Evolutionary conservation across 163 green algal species (phyloP), one percentile per base, ranked within the genome.

Genomic region (Smithsoniella earleae): DNA sequence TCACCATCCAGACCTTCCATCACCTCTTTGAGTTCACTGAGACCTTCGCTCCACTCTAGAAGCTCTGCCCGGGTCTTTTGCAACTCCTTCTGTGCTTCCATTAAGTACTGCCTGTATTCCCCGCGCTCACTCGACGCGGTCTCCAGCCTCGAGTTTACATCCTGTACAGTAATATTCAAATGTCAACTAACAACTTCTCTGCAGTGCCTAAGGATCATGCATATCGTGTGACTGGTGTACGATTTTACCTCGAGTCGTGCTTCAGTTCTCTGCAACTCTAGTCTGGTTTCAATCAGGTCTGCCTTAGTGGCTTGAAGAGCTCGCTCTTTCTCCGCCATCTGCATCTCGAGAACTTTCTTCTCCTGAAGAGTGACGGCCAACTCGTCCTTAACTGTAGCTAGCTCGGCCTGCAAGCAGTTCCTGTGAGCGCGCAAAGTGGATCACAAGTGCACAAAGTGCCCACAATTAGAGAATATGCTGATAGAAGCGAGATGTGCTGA

Each of bases 41-140:
- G 58, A 34, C 58, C 58, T 33, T 69, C 58, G 58, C 58, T 69
- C 58, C 58, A 69, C 58, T 69, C 58, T 18, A 69, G 58, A n/a
- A 69, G 58, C 58, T 69, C 58, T 36, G 31, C 20, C 10, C 58
- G 20, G 1, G 58, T 69, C n/a, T 69, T 30, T 1, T 69, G 58
- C n/a, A 69, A 31, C 58, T 69, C 58, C 58, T 69, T 30, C 58
- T 69, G 58, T 16, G 58, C 58, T 33, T 69, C 58, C 16, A 69
- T 30, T 16, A 69, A 31, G 58, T 69, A 69, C 25, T 69, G 58
- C 58, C 58, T 30, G 58, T 69, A 69, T 33, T 69, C 58, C 16
- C 58, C 34, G n/a, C 58, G 20, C 25, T 69, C 58, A 13, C 34
- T 69, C n/a, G n/a, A 45, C 5, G 58, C 58, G 8, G 58, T 69